phyloP scores from a whole-genome alignment of 2,329 filamentous ascomycete genomes.

The Exophiala xenobiotica region DNA sequence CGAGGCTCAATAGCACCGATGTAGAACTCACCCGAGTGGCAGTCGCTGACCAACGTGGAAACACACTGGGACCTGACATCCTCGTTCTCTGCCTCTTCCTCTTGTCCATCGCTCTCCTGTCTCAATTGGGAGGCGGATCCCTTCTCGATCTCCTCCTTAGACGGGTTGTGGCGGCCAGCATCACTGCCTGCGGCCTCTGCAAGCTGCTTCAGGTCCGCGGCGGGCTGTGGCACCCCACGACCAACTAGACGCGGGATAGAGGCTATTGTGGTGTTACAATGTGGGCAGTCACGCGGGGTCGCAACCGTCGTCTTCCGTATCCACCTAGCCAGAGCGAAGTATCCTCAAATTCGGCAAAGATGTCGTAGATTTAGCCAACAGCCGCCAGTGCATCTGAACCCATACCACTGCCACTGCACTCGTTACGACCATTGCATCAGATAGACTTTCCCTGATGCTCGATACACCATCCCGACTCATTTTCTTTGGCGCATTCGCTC shows the following conservation, averaged over 20 bases:
- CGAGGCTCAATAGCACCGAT: constrained; percentile 2
- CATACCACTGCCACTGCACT: no score
- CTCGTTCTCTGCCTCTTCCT: constrained; percentile 1
- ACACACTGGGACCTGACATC: constrained; percentile 2
- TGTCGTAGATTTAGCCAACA: no score
- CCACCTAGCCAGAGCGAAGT: no score
- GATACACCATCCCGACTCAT: no score
- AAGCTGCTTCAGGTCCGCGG: background rate
- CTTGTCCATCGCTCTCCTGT: background rate
- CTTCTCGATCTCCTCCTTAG: background rate
- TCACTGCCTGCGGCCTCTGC: background rate
- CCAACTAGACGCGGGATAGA: background rate
- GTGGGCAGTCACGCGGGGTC: no score
- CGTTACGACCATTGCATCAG: no score
- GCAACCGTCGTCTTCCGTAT: no score
- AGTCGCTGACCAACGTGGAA: background rate
- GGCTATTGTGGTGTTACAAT: no score
- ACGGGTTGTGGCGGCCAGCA: background rate
- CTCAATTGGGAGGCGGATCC: constrained; percentile 1
- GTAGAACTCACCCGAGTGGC: background rate
- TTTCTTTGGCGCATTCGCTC: no score
- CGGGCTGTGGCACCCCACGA: background rate
- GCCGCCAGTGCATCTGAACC: no score
- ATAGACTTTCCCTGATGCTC: no score
- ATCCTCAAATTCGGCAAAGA: no score